phyloP scores from a whole-genome alignment of 1,284 basidiomycete species.

The Austropuccinia psidii region DNA sequence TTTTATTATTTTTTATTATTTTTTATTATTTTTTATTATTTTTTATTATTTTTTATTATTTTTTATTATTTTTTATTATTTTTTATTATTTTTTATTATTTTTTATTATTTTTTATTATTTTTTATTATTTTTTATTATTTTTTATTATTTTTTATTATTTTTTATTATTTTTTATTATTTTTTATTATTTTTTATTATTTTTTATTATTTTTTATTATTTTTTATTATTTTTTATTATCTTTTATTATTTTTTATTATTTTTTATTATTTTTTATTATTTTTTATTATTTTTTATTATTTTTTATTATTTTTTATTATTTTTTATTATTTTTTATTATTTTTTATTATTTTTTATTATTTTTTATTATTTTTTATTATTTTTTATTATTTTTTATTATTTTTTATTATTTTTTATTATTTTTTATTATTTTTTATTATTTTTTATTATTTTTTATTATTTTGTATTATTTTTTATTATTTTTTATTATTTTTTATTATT shows the following conservation, averaged over 20 bases:
- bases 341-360: background rate
- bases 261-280: background rate
- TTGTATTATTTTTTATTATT: background rate
- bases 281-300: background rate
- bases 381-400: background rate
- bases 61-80: background rate
- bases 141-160: background rate
- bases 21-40: background rate
- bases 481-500: background rate
- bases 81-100: background rate
- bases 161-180: background rate
- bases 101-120: background rate
- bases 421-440: background rate
- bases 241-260: background rate
- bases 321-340: background rate
- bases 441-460: background rate
- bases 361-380: background rate
- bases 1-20: background rate
- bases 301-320: background rate
- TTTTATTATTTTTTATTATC: background rate
- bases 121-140: background rate
- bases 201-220: background rate
- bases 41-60: background rate
- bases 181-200: background rate
- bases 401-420: background rate